These are phyloP conservation scores for Saturnispora diversa DNA, from an alignment of 805 yeast species.

Conservation along the genomic window DNA sequence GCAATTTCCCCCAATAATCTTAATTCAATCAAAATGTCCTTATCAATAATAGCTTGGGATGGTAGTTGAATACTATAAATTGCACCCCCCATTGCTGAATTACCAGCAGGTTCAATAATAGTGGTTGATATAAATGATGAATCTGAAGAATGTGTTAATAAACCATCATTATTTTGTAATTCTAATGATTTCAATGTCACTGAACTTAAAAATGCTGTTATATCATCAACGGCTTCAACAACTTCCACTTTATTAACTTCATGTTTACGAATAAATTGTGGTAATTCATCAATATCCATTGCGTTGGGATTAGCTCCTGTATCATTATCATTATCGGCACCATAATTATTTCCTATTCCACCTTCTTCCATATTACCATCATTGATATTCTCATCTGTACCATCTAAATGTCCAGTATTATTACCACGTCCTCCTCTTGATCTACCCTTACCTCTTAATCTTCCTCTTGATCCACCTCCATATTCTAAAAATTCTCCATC, in stretches of 20 bases:
- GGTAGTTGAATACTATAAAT: slow-evolving; percentile 42
- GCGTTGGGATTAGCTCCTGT: neutral
- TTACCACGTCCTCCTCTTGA: neutral
- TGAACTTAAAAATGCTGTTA: slow-evolving; percentile 28
- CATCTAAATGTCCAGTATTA: neutral
- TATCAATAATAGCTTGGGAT: slow-evolving; percentile 31
- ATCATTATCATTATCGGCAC: slow-evolving; percentile 10
- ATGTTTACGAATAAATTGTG: slow-evolving; percentile 18
- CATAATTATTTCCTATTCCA: slow-evolving; percentile 10
- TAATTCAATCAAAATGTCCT: slow-evolving; percentile 38
- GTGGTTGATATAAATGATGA: slow-evolving; percentile 19
- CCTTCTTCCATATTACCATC: neutral
- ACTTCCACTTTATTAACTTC: slow-evolving; percentile 17
- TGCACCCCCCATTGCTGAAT: slow-evolving; percentile 27
- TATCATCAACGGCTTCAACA: slow-evolving; percentile 21
- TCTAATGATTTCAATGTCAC: slow-evolving; percentile 5
- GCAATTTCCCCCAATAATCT: slow-evolving; percentile 35
- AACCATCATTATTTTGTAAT: neutral
- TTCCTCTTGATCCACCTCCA: slow-evolving; percentile 10
- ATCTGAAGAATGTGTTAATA: neutral
- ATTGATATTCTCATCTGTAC: neutral
- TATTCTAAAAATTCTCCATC: slow-evolving; percentile 11
- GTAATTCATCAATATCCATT: slow-evolving; percentile 16
- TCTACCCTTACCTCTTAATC: neutral
- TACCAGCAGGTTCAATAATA: slow-evolving; percentile 29